Evolutionary conservation across 257 asterid species (phyloP).

Genomic region (Leptodermis oblonga): DNA sequence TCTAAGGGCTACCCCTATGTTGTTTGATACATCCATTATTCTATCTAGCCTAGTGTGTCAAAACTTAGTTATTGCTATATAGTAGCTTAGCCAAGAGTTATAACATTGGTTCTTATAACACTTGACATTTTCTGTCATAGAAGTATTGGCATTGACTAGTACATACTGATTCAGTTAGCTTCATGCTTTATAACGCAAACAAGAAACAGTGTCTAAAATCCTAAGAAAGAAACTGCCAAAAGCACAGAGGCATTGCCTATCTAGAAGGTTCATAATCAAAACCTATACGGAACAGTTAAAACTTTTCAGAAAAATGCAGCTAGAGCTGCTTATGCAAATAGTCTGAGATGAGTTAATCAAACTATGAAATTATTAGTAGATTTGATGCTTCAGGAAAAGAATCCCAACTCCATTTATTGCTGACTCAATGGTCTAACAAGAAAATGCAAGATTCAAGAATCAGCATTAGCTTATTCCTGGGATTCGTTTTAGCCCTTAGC

Average conservation of each 20-base stretch:
- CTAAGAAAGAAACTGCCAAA: neutral
- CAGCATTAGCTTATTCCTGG: neutral
- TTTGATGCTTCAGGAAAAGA: neutral
- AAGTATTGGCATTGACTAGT: neutral
- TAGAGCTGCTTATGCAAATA: too few species aligned
- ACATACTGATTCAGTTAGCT: neutral
- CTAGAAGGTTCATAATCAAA: neutral
- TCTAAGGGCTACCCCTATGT: too few species aligned
- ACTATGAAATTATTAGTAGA: neutral
- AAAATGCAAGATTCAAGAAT: neutral
- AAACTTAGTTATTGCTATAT: neutral
- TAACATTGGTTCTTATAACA: neutral
- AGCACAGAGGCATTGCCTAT: neutral
- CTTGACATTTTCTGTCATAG: neutral
- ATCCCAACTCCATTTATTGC: neutral
- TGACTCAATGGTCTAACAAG: neutral
- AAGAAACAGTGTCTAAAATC: neutral
- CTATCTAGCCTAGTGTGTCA: too few species aligned
- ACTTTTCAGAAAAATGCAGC: too few species aligned
- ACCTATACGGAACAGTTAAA: too few species aligned
- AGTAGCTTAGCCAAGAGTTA: neutral
- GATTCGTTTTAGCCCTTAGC: neutral
- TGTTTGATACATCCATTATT: too few species aligned
- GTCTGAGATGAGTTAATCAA: neutral
- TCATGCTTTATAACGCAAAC: neutral